Conservation (phyloP, 2,329 filamentous ascomycete species). For the Fusarium sp. region DNA sequence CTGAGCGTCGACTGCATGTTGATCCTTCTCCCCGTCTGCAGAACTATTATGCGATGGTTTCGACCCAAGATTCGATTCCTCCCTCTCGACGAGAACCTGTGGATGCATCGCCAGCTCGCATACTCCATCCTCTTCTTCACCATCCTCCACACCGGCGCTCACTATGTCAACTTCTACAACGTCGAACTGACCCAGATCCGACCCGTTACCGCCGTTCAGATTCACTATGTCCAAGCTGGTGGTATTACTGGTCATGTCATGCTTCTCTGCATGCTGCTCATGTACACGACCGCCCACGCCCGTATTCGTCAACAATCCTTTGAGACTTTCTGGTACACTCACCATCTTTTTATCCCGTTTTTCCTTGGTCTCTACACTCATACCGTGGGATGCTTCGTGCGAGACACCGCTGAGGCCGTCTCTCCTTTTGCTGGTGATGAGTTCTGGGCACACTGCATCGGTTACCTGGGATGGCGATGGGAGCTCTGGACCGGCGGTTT, state of each 20-base stretch:
- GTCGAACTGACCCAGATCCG: constrained; percentile 87
- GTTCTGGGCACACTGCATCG: constrained; percentile 94
- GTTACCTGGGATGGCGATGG: constrained; percentile 97
- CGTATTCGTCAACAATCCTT: constrained; percentile 96
- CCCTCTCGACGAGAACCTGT: constrained; percentile 94
- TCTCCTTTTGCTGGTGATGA: constrained; percentile 83
- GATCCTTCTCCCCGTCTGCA: constrained; percentile 92
- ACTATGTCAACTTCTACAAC: constrained; percentile 99
- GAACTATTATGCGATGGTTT: constrained; percentile 83
- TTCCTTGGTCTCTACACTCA: constrained; percentile 94
- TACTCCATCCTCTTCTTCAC: constrained; percentile 88
- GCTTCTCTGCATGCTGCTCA: constrained; percentile 98
- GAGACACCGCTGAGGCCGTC: constrained; percentile 73
- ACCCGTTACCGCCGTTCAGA: constrained; percentile 80
- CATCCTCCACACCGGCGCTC: constrained; percentile 75
- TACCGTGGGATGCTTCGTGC: constrained; percentile 94
- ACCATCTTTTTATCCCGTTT: constrained; percentile 98
- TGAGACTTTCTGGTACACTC: constrained; percentile 99
- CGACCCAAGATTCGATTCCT: constrained; percentile 87
- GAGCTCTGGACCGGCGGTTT: constrained; percentile 85
- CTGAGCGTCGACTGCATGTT: constrained; percentile 84
- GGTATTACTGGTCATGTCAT: constrained; percentile 97
- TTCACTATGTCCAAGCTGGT: constrained; percentile 88
- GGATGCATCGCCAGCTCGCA: constrained; percentile 95
- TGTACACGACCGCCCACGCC: constrained; percentile 94